Evolutionary conservation across 306 rosid species (phyloP).

Genomic region (Inga leiocalycina): DNA sequence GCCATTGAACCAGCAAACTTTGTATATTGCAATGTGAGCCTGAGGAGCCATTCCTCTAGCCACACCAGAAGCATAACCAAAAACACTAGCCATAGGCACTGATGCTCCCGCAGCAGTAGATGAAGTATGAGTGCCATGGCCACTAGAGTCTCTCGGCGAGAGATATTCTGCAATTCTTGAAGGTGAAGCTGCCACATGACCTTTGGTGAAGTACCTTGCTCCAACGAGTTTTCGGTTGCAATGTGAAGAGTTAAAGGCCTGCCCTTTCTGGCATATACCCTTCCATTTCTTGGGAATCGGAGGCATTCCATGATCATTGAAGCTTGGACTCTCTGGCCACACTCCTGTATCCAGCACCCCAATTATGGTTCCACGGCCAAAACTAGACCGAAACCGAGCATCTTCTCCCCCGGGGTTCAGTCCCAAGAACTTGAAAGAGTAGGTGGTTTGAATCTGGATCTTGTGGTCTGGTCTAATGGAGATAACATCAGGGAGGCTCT

Average conservation of each 20-base stretch:
- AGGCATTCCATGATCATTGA: slow-evolving; percentile 58
- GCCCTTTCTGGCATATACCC: slow-evolving; percentile 68
- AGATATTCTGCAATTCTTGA: slow-evolving; percentile 45
- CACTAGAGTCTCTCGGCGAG: slow-evolving; percentile 65
- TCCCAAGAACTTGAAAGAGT: slow-evolving; percentile 70
- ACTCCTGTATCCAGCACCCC: slow-evolving; percentile 77
- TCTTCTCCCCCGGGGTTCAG: slow-evolving; percentile 38
- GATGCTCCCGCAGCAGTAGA: slow-evolving; percentile 68
- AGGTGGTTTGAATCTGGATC: slow-evolving; percentile 60
- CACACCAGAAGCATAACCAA: slow-evolving; percentile 65
- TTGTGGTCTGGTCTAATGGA: slow-evolving; percentile 54
- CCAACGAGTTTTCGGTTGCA: slow-evolving; percentile 70
- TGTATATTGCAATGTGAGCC: slow-evolving; percentile 61
- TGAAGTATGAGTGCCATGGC: slow-evolving; percentile 74
- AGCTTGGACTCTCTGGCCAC: slow-evolving; percentile 79
- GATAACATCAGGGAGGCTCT: slow-evolving; percentile 56
- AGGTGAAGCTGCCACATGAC: slow-evolving; percentile 55
- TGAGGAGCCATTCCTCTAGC: slow-evolving; percentile 72
- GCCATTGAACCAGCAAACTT: slow-evolving; percentile 72
- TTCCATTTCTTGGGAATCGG: slow-evolving; percentile 59
- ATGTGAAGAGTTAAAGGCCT: slow-evolving; percentile 52
- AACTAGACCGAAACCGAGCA: slow-evolving; percentile 50
- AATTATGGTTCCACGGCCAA: slow-evolving; percentile 61
- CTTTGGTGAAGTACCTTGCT: slow-evolving; percentile 66
- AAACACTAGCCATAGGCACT: slow-evolving; percentile 49